Base-by-base conservation (phyloP, 2,329 filamentous ascomycete species). In the Colletotrichum viniferum region DNA sequence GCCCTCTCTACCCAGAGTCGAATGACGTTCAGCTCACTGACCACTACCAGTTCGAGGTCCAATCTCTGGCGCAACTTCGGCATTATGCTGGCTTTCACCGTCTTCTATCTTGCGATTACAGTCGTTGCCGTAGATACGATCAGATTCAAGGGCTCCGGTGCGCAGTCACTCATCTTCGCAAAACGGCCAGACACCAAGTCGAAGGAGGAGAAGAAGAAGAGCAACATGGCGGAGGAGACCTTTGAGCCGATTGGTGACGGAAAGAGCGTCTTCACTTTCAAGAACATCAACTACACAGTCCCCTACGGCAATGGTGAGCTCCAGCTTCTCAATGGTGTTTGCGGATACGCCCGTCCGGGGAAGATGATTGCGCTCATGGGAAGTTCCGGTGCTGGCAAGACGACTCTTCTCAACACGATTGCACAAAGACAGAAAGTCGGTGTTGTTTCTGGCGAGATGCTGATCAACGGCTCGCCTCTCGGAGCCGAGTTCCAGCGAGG, bases 361-460 rank as follows among this genome's bases (percentile, higher is more conserved):
- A 85, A 94, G 21, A 92, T 97, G 90, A 92, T 95, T 58, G 95
- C 95, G 0, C 86, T 97, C 2, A 95, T 97, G 88, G 95, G 95
- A 69, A 94, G 94, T 3, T 95, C 92, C 5, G 94, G 94, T 58
- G 95, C 95, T 10, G 95, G 95, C 14, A 97, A 97, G 85, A 96
- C 94, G 0, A 97, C 95, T 0, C 86, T 97, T 0, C 87, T 97
- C 21, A 96, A 97, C 82, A 95, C 94, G 0, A 82, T 91, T 1
- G 92, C 94, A 0, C 94, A 96, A 80, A 90, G 95, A 4, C 93
- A 95, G 81, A 92, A 87, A 18, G 88, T 87, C 70, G 76, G 76
- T 92, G 93, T 72, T 88, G 93, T 13, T 89, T 94, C 87, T 69
- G 93, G 93, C 62, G 88, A 92, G 5, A 90, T 94, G 6, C 83